These are phyloP conservation scores for Suhomyces faveliae DNA, from an alignment of 805 yeast species.

Conservation along the genomic window DNA sequence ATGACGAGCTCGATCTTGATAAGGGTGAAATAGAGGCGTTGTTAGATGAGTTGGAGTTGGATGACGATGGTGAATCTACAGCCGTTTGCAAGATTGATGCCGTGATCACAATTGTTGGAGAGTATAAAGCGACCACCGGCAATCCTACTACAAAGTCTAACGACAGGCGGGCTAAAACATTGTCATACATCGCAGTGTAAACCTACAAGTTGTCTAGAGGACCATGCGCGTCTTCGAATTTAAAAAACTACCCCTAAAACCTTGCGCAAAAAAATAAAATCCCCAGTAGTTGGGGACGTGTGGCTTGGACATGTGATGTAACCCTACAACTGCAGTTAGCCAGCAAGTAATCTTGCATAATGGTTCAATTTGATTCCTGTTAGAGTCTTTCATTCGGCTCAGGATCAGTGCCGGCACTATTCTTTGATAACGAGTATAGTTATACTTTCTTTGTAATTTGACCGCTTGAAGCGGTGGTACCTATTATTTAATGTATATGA, in stretches of 20 bases:
- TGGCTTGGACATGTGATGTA: neutral
- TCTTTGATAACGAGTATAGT: neutral
- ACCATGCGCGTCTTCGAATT: neutral
- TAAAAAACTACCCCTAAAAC: neutral
- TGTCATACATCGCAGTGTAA: slow-evolving; percentile 8
- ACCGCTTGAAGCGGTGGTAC: slow-evolving; percentile 1
- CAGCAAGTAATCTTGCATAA: neutral
- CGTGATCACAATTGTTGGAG: slow-evolving; percentile 21
- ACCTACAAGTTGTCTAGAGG: neutral
- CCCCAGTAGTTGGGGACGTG: neutral
- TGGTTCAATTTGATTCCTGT: neutral
- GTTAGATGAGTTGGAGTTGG: slow-evolving; percentile 20
- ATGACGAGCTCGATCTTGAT: slow-evolving; percentile 4
- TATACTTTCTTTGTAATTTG: neutral
- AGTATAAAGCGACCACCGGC: slow-evolving; percentile 5
- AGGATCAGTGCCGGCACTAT: slow-evolving; percentile 2
- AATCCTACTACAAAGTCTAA: neutral
- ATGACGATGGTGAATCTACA: slow-evolving; percentile 14
- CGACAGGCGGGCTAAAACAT: slow-evolving; percentile 9
- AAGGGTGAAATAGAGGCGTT: slow-evolving; percentile 17
- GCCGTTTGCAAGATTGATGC: slow-evolving; percentile 23
- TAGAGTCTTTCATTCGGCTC: neutral
- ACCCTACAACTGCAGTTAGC: neutral
- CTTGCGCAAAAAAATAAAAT: neutral
- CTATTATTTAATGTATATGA: neutral